Percentiles rank a stretch among this genome's conserved stretches.
Evolutionary conservation across 768 basidiomycete genomes (phyloP).

Genomic region (Macrolepiota dolichaula): DNA sequence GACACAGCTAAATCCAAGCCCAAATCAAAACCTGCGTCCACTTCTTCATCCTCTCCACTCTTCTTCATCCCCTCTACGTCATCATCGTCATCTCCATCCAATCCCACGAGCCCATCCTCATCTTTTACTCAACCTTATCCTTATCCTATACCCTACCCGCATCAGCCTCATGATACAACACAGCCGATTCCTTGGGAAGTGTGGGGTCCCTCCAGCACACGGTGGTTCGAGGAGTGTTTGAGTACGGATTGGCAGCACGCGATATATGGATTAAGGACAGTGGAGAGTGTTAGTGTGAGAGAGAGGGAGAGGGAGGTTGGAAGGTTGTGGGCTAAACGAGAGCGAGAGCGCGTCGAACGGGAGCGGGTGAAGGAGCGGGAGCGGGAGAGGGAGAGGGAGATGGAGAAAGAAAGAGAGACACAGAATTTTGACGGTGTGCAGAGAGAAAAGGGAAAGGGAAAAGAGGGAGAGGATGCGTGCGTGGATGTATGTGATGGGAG

Average conservation of each 20-base stretch:
- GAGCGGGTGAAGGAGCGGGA: slow-evolving; percentile 6
- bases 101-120: slow-evolving; percentile 7
- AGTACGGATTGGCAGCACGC: slow-evolving; percentile 57
- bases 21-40: background rate
- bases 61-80: background rate
- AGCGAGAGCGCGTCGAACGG: background rate
- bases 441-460: slow-evolving; percentile 5
- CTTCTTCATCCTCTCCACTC: background rate
- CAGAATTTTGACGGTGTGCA: background rate
- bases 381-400: background rate
- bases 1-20: background rate
- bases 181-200: slow-evolving; percentile 38
- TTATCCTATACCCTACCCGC: too few relatives aligned
- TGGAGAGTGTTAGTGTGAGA: slow-evolving; percentile 35
- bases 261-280: slow-evolving; percentile 46
- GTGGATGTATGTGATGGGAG: background rate
- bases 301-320: slow-evolving; percentile 12
- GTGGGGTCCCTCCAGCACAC: slow-evolving; percentile 50
- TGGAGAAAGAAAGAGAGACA: background rate
- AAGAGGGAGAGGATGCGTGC: background rate
- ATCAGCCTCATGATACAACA: background rate
- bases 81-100: slow-evolving; percentile 2
- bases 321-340: background rate
- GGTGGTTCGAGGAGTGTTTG: slow-evolving; percentile 50
- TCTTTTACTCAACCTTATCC: too few relatives aligned